Percentiles rank a stretch among this genome's conserved stretches.
Conservation (phyloP, 768 basidiomycete species). For the Fistulinella prunicolor region DNA sequence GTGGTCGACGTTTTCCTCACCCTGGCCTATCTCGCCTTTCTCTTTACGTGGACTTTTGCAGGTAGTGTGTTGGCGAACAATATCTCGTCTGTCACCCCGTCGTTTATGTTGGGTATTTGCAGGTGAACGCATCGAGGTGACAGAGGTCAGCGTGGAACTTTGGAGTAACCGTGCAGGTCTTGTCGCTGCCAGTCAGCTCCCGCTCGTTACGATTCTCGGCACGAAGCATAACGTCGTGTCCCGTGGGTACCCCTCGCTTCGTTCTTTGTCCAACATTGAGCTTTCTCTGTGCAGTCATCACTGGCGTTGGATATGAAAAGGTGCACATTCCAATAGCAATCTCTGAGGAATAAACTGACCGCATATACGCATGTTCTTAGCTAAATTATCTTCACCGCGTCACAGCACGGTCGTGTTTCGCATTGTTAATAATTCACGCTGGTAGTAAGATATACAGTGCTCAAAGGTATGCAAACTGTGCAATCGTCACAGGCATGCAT, state of each 20-base stretch:
- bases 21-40: slow-evolving; percentile 42
- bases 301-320: slow-evolving; percentile 29
- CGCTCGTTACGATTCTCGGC: slow-evolving; percentile 44
- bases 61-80: slow-evolving; percentile 38
- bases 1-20: slow-evolving; percentile 48
- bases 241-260: slow-evolving; percentile 17
- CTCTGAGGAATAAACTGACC: slow-evolving; percentile 2
- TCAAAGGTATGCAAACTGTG: slow-evolving; percentile 2
- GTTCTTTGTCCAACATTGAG: background rate
- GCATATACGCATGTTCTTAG: slow-evolving; percentile 13
- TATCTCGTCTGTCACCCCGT: background rate
- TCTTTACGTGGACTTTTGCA: slow-evolving; percentile 43
- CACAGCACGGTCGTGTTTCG: slow-evolving; percentile 43
- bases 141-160: slow-evolving; percentile 7
- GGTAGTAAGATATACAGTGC: slow-evolving; percentile 16
- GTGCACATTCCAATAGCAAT: background rate
- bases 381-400: slow-evolving; percentile 48
- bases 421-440: slow-evolving; percentile 49
- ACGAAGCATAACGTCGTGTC: slow-evolving; percentile 50
- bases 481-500: background rate
- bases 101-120: background rate
- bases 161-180: slow-evolving; percentile 32
- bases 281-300: slow-evolving; percentile 19
- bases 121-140: slow-evolving; percentile 6
- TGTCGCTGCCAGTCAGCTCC: slow-evolving; percentile 38